These are phyloP conservation scores for Scleroderma bovista DNA, from an alignment of 768 basidiomycete species.

Conservation along the genomic window DNA sequence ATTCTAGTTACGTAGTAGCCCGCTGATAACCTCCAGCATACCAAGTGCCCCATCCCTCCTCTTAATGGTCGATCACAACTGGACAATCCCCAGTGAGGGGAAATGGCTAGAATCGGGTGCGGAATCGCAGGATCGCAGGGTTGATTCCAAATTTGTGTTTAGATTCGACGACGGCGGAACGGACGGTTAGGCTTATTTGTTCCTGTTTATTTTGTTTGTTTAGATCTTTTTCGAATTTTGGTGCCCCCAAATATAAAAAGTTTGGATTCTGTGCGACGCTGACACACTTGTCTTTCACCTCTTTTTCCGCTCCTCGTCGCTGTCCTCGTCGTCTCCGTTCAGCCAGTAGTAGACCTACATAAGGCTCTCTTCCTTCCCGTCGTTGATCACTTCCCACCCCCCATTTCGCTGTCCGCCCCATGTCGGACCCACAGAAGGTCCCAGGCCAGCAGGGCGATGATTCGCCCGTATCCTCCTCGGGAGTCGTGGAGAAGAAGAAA, in stretches of 20 bases:
- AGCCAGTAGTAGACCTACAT: slow-evolving; percentile 21
- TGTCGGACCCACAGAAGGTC: slow-evolving; percentile 54
- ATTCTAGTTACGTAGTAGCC: too few relatives aligned
- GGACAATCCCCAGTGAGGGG: too few relatives aligned
- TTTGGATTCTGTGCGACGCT: slow-evolving; percentile 22
- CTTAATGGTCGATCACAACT: too few relatives aligned
- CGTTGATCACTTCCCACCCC: background rate
- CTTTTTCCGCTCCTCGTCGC: background rate
- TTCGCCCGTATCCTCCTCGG: slow-evolving; percentile 25
- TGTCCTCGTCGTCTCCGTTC: background rate
- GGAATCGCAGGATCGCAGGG: slow-evolving; percentile 13
- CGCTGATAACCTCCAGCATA: too few relatives aligned
- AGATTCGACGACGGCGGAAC: slow-evolving; percentile 15
- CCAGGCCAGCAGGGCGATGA: slow-evolving; percentile 53
- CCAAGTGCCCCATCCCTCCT: too few relatives aligned
- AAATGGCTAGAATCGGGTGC: background rate
- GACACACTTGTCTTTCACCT: slow-evolving; percentile 21
- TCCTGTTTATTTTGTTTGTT: slow-evolving; percentile 17
- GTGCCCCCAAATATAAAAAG: slow-evolving; percentile 27
- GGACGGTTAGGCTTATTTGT: slow-evolving; percentile 15
- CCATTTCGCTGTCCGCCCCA: slow-evolving; percentile 3
- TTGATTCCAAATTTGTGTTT: slow-evolving; percentile 5
- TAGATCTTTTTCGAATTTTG: slow-evolving; percentile 21
- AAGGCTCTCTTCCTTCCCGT: slow-evolving; percentile 15
- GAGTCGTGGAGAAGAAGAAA: slow-evolving; percentile 45